These are phyloP conservation scores for Amanita molliuscula DNA, from an alignment of 768 basidiomycete species.

Conservation along the genomic window DNA sequence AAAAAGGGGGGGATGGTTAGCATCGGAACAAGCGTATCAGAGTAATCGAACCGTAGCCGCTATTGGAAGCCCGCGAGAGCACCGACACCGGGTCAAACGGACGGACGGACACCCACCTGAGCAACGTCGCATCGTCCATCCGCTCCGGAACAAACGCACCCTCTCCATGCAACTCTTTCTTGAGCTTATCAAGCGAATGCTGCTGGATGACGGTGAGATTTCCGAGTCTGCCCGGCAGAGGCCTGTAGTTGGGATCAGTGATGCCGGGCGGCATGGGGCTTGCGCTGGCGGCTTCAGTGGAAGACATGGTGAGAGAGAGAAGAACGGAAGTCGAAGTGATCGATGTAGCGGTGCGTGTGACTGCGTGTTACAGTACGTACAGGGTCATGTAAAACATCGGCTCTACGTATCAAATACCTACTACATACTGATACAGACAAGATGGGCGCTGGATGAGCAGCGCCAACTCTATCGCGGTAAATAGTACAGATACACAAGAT, in stretches of 20 bases:
- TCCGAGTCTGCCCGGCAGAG: constrained; percentile 62
- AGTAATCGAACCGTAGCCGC: too few species aligned
- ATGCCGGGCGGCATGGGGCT: constrained; percentile 48
- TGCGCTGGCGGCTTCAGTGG: constrained; percentile 31
- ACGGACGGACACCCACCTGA: constrained; percentile 31
- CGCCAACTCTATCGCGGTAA: too few species aligned
- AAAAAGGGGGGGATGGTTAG: neutral
- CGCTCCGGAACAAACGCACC: constrained; percentile 49
- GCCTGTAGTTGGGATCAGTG: constrained; percentile 54
- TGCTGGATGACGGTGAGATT: constrained; percentile 57
- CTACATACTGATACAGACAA: too few species aligned
- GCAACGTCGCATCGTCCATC: constrained; percentile 60
- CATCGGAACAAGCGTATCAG: neutral
- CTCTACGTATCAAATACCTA: too few species aligned
- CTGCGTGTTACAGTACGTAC: too few species aligned
- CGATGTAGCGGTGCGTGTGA: constrained; percentile 5
- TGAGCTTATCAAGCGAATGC: constrained; percentile 57
- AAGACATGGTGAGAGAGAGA: constrained; percentile 1
- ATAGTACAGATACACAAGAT: constrained; percentile 16
- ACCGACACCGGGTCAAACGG: neutral
- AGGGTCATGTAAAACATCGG: too few species aligned
- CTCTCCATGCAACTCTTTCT: constrained; percentile 49
- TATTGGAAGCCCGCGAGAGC: neutral
- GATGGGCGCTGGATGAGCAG: too few species aligned
- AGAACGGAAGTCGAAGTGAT: constrained; percentile 4